phyloP scores from a whole-genome alignment of 1,284 basidiomycete species.

The Meripilus lineatus region DNA sequence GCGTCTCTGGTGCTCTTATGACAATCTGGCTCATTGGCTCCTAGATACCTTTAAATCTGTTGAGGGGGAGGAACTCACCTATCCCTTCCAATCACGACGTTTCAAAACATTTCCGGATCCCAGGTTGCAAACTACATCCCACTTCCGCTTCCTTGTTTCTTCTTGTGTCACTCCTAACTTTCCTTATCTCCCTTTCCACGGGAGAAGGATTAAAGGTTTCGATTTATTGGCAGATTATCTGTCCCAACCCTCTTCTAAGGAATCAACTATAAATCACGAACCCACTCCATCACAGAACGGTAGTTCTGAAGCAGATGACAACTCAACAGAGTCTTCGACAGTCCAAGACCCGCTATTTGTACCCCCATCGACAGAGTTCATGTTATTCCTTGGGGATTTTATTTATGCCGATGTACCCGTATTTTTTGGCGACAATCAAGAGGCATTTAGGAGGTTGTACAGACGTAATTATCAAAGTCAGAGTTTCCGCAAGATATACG shows the following conservation, averaged over 20 bases:
- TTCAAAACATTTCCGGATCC: slow-evolving; percentile 73
- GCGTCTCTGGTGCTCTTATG: too few relatives aligned
- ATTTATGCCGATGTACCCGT: slow-evolving; percentile 76
- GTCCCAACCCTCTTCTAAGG: slow-evolving; percentile 24
- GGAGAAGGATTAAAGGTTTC: slow-evolving; percentile 58
- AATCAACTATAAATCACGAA: too few relatives aligned
- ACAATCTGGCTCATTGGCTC: not conserved
- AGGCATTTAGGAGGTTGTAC: slow-evolving; percentile 61
- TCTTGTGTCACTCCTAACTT: slow-evolving; percentile 65
- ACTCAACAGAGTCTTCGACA: slow-evolving; percentile 4
- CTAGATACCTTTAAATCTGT: slow-evolving; percentile 48
- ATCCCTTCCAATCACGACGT: slow-evolving; percentile 44
- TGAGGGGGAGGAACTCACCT: slow-evolving; percentile 42
- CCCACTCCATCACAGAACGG: slow-evolving; percentile 6
- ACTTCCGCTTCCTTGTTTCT: slow-evolving; percentile 63
- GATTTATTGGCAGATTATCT: slow-evolving; percentile 60
- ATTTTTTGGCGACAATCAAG: slow-evolving; percentile 50
- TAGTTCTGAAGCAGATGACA: not conserved
- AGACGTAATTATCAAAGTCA: slow-evolving; percentile 59
- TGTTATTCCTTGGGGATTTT: slow-evolving; percentile 68
- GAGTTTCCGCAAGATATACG: slow-evolving; percentile 63
- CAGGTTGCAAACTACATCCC: slow-evolving; percentile 43
- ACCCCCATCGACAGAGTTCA: slow-evolving; percentile 39
- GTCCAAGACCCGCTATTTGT: not conserved
- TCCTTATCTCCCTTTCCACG: slow-evolving; percentile 53